These are phyloP conservation scores for Penicillium vulpinum DNA, from an alignment of 2,329 filamentous ascomycete species.

Conservation along the genomic window DNA sequence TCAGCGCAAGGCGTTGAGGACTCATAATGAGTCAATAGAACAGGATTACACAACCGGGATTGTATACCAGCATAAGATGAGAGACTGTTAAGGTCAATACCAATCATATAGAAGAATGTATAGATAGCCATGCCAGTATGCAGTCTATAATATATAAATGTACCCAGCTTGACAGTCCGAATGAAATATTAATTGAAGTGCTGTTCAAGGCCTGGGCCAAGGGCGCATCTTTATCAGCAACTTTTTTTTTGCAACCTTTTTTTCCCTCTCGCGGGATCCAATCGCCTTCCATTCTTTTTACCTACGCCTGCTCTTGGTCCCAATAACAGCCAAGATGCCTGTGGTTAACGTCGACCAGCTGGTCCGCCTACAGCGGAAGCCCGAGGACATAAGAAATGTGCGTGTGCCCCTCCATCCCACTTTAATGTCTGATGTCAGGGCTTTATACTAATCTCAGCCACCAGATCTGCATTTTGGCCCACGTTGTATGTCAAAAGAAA, in stretches of 20 bases:
- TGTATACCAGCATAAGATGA: conserved; percentile 6
- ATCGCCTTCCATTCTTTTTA: conserved; percentile 14
- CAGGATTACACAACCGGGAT: not conserved
- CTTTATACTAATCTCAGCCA: conserved; percentile 45
- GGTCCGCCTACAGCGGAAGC: conserved; percentile 81
- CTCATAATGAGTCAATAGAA: conserved; percentile 23
- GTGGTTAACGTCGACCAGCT: conserved; percentile 89
- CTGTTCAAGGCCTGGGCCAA: conserved; percentile 3
- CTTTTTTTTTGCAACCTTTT: conserved; percentile 27
- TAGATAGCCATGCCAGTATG: not conserved
- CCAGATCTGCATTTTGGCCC: conserved; percentile 90
- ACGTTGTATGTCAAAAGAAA: conserved; percentile 65
- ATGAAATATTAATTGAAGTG: not conserved
- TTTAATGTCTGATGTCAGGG: conserved; percentile 21
- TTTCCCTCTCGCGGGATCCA: conserved; percentile 17
- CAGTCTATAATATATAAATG: not conserved
- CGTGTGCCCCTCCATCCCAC: conserved; percentile 43
- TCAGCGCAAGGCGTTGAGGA: conserved; percentile 4
- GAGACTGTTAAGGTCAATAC: not conserved
- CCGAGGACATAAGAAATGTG: conserved; percentile 91
- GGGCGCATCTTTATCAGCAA: conserved; percentile 21
- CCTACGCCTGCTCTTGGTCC: conserved; percentile 12
- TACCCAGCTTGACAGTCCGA: not conserved
- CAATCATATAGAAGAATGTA: not conserved
- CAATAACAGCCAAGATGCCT: conserved; percentile 65